Evolutionary conservation across 805 yeast species (phyloP).

Genomic region (Barnettozyma botsteinii): DNA sequence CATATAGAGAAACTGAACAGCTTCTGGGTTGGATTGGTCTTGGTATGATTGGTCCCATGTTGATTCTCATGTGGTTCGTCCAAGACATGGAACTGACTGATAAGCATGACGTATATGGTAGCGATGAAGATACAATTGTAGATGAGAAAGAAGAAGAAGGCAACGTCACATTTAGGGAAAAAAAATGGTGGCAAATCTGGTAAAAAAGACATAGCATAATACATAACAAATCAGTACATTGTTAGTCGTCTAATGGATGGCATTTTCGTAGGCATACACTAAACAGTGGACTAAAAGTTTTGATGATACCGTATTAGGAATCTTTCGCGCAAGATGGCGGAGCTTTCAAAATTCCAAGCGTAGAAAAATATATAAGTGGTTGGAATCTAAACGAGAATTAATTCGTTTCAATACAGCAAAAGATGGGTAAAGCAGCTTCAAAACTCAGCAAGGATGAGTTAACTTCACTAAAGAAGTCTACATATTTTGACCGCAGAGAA

Average conservation of each 20-base stretch:
- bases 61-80: constrained; percentile 26
- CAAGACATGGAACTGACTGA: constrained; percentile 23
- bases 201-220: too few species aligned
- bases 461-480: constrained; percentile 71
- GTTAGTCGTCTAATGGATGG: too few species aligned
- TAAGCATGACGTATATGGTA: constrained; percentile 19
- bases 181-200: background rate
- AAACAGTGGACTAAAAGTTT: too few species aligned
- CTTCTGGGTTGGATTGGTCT: constrained; percentile 27
- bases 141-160: background rate
- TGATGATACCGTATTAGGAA: too few species aligned
- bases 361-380: background rate
- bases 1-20: constrained; percentile 29
- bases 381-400: too few species aligned
- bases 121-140: constrained; percentile 4
- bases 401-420: too few species aligned
- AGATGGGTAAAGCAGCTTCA: constrained; percentile 93
- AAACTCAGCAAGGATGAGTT: constrained; percentile 89
- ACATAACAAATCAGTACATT: too few species aligned
- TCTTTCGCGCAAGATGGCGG: too few species aligned
- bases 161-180: background rate
- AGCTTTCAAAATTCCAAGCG: constrained; percentile 1
- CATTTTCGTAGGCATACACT: too few species aligned
- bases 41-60: constrained; percentile 26
- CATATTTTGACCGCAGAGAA: constrained; percentile 89